Evolutionary conservation across 1,284 basidiomycete genomes (phyloP), one percentile per base, ranked within the genome.

Genomic region (Termitomyces sp.): DNA sequence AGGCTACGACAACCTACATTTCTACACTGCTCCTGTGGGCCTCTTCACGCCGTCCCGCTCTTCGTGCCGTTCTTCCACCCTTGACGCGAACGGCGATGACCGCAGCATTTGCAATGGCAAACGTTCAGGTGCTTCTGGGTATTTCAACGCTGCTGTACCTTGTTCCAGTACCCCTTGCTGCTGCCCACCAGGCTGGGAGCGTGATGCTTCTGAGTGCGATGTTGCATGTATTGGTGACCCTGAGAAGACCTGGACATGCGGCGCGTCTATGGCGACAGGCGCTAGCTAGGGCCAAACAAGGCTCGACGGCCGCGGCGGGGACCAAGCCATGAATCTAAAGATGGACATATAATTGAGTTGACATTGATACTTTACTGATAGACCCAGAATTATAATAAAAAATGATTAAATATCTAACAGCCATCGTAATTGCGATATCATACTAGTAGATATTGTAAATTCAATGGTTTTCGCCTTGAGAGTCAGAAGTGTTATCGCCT

Each of bases 121-220:
- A 95, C 59, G 68, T 92, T 2, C 97, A 99, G 70, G 91, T 93
- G 28, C 73, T 86, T 0, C 79, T 99, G 19, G 97, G 97, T 1
- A 93, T 99, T 58, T 84, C 88, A 12, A 99, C 97, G 0, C 75
- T 99, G 15, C 70, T 98, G 30, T 97, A 97, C 71, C 81, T 99
- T 58, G 97, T 99, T 0, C 97, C 97, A 0, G 83, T 94, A 3
- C 90, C 92, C 1, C 75, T 99, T 1, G 97, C 97, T 1, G 91
- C 94, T 8, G 82, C 88, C 38, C 97, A 99, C 69, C 97, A 99
- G 70, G 95, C 93, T 0, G 96, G 96, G 8, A 93, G 92, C 63
- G 86, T 99, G 5, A 81, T 90, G 42, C 75, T 99, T 13, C 73
- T 99, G 31, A 94, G 88, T n/a, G 82, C 89, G 13, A 83, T 94